Evolutionary conservation across 345 rosid species (phyloP).

Genomic region (Eutrema yunnanense): DNA sequence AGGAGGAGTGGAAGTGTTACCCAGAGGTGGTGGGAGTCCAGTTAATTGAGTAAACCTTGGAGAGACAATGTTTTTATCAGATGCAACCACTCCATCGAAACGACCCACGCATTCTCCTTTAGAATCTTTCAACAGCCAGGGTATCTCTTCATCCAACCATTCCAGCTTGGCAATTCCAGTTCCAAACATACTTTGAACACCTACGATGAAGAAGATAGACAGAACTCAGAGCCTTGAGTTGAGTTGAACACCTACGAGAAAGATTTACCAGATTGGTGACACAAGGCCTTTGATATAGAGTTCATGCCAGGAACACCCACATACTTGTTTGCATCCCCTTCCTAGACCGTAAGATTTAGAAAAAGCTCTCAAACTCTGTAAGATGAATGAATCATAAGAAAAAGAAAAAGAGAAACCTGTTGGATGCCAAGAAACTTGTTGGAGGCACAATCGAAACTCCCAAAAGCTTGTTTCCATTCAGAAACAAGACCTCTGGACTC

Average conservation of each 20-base stretch:
- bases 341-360: conserved; percentile 34
- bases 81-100: conserved; percentile 59
- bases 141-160: conserved; percentile 54
- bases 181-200: conserved; percentile 64
- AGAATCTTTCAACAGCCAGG: conserved; percentile 59
- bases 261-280: conserved; percentile 50
- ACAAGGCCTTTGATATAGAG: conserved; percentile 60
- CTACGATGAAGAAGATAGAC: conserved; percentile 28
- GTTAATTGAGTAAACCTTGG: conserved; percentile 52
- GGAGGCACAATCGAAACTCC: conserved; percentile 50
- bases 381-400: background rate
- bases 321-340: conserved; percentile 48
- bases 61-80: conserved; percentile 64
- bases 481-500: conserved; percentile 62
- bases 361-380: background rate
- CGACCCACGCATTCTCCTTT: conserved; percentile 56
- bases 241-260: background rate
- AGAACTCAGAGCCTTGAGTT: background rate
- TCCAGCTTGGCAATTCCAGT: conserved; percentile 55
- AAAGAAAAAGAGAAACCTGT: conserved; percentile 38
- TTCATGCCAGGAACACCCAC: conserved; percentile 89
- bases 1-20: conserved; percentile 29
- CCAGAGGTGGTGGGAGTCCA: conserved; percentile 64
- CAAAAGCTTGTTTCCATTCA: conserved; percentile 65
- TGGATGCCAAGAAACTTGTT: conserved; percentile 40